A percentile compares a stretch with the other conserved stretches of the same genome.
Evolutionary conservation across 495 filamentous ascomycete species (phyloP).

Genomic region (Lasiosphaeriaceae sp.): DNA sequence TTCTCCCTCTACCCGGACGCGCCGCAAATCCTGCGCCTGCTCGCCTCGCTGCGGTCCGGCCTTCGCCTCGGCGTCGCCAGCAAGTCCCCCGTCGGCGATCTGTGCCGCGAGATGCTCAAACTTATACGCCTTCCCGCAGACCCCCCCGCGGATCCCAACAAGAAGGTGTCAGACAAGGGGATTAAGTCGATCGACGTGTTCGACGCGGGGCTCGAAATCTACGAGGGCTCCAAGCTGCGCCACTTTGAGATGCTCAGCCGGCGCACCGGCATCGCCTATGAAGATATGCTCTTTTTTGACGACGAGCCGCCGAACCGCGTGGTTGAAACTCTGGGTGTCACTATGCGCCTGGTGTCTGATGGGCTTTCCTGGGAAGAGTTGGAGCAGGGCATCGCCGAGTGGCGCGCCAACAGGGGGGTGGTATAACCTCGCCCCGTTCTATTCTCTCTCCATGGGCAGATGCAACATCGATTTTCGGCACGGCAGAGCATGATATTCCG

Average conservation of each 20-base stretch:
- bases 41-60: slow-evolving; percentile 34
- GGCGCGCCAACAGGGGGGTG: slow-evolving; percentile 63
- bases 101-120: slow-evolving; percentile 76
- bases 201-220: slow-evolving; percentile 79
- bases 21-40: slow-evolving; percentile 63
- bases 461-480: not conserved
- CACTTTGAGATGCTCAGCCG: slow-evolving; percentile 75
- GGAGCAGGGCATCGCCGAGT: slow-evolving; percentile 73
- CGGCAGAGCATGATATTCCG: too few species aligned
- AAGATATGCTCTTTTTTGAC: slow-evolving; percentile 95
- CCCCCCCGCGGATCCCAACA: not conserved
- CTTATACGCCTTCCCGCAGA: slow-evolving; percentile 54
- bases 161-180: slow-evolving; percentile 29
- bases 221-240: slow-evolving; percentile 77
- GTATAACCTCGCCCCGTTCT: not conserved
- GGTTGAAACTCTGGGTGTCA: slow-evolving; percentile 79
- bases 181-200: slow-evolving; percentile 69
- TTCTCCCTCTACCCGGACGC: slow-evolving; percentile 82
- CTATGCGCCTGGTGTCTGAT: slow-evolving; percentile 73
- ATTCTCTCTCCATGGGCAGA: not conserved
- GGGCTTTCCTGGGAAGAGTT: slow-evolving; percentile 78
- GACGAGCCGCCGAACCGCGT: slow-evolving; percentile 85
- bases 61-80: slow-evolving; percentile 73
- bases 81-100: slow-evolving; percentile 76
- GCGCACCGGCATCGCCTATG: slow-evolving; percentile 61